Evolutionary conservation across 163 green algal species (phyloP).

Genomic region (Scenedesmus sp.): DNA sequence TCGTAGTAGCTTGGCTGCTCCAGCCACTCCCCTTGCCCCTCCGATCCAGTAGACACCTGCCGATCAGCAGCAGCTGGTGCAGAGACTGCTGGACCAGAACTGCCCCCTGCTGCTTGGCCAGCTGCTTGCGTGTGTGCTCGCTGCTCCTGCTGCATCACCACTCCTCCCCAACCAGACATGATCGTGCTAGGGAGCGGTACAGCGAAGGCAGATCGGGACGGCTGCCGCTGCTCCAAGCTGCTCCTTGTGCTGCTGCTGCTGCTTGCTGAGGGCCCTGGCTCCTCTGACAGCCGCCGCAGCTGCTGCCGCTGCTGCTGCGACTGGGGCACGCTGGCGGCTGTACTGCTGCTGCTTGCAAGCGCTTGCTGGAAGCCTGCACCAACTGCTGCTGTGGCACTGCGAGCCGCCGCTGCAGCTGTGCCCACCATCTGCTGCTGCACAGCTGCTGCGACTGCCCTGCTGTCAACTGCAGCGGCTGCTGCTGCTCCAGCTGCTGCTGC

Average conservation of each 20-base stretch:
- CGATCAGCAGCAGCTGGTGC: background rate
- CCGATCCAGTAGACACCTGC: background rate
- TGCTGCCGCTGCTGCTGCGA: conserved; percentile 32
- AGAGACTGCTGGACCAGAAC: too few relatives aligned
- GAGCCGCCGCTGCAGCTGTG: background rate
- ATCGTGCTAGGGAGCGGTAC: background rate
- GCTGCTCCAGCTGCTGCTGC: conserved; percentile 14
- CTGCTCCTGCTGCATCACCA: background rate
- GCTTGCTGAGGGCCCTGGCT: background rate
- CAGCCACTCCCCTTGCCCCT: conserved; percentile 27
- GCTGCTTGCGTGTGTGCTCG: background rate
- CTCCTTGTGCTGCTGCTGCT: background rate
- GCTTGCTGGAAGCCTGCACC: background rate
- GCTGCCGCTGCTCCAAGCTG: conserved; percentile 24
- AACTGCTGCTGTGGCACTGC: conserved; percentile 8
- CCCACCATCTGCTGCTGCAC: background rate
- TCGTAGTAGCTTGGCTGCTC: conserved; percentile 7
- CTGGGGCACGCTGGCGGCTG: background rate
- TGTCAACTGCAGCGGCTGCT: background rate
- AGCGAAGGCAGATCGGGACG: background rate
- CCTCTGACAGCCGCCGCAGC: background rate
- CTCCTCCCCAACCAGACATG: background rate
- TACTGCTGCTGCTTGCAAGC: background rate
- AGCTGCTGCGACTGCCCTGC: background rate
- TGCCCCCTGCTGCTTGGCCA: background rate